Base-by-base conservation (phyloP, 352 stramenopile species). In the Plasmopara muralis region DNA sequence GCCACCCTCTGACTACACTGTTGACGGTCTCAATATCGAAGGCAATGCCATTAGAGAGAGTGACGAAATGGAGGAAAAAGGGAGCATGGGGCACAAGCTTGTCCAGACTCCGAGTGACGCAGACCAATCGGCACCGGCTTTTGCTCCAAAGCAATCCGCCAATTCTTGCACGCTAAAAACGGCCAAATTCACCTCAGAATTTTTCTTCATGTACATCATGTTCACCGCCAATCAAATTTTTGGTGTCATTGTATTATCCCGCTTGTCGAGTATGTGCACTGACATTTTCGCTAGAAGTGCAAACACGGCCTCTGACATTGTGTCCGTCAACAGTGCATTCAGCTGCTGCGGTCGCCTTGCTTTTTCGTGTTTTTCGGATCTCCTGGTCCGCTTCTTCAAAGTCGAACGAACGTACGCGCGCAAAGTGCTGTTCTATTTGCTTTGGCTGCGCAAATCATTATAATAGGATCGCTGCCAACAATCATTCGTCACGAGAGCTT, bases 201-300 rank as follows among this genome's bases (percentile, higher is more conserved):
- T 77, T 33, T 46, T 79, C 47, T 83, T 80, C 70, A 60, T 86
- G 37, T 86, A 84, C 66, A 66, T 86, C 53, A 84, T 84, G 73
- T 79, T 84, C 57, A 77, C 77, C 41, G 66, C 57, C 53, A 83
- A 83, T 52, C 74, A 83, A 53, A 55, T 83, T 12, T 86, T 81
- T 56, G 75, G 75, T 0, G 68, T 86, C 52, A 80, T 86, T 43
- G 73, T 83, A 37, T 64, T 86, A 10, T 86, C 75, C 37, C 77
- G 77, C 55, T 65, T 86, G 7, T 81, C 70, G 12, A 68, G 41
- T 50, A 85, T 85, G 74, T 77, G 67, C 50, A 64, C 62, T 1
- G 66, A 70, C 20, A 48, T 83, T 1, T 85, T 85, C 43, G 59
- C 57, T 15, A 80, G 74, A 52, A 68, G 50, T 0, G 46, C 72